phyloP scores from a whole-genome alignment of 2,329 filamentous ascomycete genomes.

The Nannizziopsis barbatae region DNA sequence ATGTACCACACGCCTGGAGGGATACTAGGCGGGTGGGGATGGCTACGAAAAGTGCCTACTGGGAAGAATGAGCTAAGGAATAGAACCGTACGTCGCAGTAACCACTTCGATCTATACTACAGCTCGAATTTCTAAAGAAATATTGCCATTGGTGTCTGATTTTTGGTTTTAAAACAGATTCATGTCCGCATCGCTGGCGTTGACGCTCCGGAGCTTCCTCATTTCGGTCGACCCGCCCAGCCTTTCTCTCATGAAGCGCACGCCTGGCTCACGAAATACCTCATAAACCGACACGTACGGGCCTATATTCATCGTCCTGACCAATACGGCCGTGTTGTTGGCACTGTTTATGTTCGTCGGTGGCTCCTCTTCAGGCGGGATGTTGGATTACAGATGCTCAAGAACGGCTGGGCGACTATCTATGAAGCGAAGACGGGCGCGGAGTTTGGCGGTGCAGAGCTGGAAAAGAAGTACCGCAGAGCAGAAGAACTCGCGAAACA shows the following conservation, averaged over 20 bases:
- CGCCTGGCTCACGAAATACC: slow-evolving; percentile 62
- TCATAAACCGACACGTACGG: slow-evolving; percentile 62
- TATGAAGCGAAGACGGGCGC: slow-evolving; percentile 86
- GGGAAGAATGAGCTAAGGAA: slow-evolving; percentile 59
- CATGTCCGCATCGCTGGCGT: slow-evolving; percentile 81
- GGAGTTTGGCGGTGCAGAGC: slow-evolving; percentile 67
- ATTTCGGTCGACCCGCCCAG: slow-evolving; percentile 82
- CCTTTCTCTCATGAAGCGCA: slow-evolving; percentile 73
- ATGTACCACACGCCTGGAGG: slow-evolving; percentile 94
- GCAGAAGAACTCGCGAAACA: slow-evolving; percentile 49
- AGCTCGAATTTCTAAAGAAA: not conserved
- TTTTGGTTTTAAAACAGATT: slow-evolving; percentile 42
- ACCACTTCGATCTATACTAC: not conserved
- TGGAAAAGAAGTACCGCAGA: slow-evolving; percentile 36
- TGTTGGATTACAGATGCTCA: slow-evolving; percentile 83
- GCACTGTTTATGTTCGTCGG: slow-evolving; percentile 64
- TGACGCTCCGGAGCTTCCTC: slow-evolving; percentile 83
- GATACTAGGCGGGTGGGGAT: slow-evolving; percentile 78
- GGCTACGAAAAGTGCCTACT: slow-evolving; percentile 64
- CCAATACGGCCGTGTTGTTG: slow-evolving; percentile 86
- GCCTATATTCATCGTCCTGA: slow-evolving; percentile 75
- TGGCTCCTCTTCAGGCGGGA: slow-evolving; percentile 52
- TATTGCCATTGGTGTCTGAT: not conserved
- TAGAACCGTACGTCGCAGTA: slow-evolving; percentile 53
- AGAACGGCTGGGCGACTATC: slow-evolving; percentile 70